Conservation (phyloP, 805 yeast species). For the Pichia nakasei region DNA sequence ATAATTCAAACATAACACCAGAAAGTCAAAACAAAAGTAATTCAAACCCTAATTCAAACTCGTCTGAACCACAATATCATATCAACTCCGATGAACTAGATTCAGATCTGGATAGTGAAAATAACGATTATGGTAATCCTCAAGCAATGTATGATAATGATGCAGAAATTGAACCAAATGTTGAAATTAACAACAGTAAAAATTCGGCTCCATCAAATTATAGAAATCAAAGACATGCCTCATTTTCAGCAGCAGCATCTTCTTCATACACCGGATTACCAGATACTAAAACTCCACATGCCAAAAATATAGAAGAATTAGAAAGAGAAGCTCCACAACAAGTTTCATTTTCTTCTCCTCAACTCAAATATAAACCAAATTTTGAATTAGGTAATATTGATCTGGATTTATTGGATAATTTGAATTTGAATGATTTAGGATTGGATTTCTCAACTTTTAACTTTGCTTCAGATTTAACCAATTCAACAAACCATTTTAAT, state of each 20-base stretch:
- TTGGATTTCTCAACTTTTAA: constrained; percentile 11
- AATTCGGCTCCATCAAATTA: constrained; percentile 7
- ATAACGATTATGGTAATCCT: constrained; percentile 10
- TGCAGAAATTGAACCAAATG: not conserved
- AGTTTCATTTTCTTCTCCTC: constrained; percentile 80
- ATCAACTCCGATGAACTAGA: constrained; percentile 8
- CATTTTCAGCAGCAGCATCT: constrained; percentile 59
- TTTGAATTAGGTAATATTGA: constrained; percentile 27
- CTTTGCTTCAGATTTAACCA: not conserved
- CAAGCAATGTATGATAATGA: constrained; percentile 9
- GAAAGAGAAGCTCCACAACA: constrained; percentile 48
- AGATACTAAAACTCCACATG: constrained; percentile 6
- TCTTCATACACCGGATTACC: constrained; percentile 44
- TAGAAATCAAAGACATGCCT: constrained; percentile 38
- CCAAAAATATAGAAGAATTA: constrained; percentile 8
- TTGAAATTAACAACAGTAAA: not conserved
- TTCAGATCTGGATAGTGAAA: constrained; percentile 11
- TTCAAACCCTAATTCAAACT: not conserved
- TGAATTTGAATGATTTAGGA: constrained; percentile 21
- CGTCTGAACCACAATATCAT: not conserved
- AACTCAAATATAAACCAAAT: constrained; percentile 27
- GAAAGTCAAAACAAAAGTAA: constrained; percentile 5
- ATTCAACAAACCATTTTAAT: not conserved
- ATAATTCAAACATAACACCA: constrained; percentile 7
- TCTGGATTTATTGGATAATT: constrained; percentile 21